Percentiles rank a stretch among this genome's conserved stretches.
Conservation (phyloP, 169 alveolate species). For the Plasmodium billcollinsi region DNA sequence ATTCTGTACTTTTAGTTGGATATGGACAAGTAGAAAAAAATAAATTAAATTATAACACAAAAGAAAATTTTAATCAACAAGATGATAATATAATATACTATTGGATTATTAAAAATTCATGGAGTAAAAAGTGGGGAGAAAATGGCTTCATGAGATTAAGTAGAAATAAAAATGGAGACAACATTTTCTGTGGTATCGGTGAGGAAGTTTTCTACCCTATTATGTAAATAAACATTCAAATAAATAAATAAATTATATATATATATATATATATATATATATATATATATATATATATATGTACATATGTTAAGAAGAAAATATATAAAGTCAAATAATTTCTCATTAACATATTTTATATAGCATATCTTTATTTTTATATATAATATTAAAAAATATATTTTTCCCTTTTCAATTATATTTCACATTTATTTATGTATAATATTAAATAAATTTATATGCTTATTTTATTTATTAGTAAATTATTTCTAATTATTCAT, state of each 20-base stretch:
- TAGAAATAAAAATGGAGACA: conserved; percentile 60
- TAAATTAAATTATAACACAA: conserved; percentile 12
- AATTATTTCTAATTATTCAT: no score
- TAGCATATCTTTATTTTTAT: no score
- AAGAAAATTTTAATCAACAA: neutral
- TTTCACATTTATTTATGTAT: no score
- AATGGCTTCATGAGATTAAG: conserved; percentile 87
- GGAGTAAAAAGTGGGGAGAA: conserved; percentile 92
- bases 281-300: conserved; percentile 5
- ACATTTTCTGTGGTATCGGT: conserved; percentile 67
- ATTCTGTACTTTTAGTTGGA: conserved; percentile 90
- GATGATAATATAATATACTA: conserved; percentile 73
- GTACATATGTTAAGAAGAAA: no score
- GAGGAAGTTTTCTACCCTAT: conserved; percentile 54
- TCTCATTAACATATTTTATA: no score
- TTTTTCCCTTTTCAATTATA: no score
- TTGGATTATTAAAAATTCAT: conserved; percentile 91
- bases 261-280: conserved; percentile 1
- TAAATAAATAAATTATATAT: neutral
- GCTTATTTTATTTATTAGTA: no score
- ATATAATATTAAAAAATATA: no score
- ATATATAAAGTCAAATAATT: no score
- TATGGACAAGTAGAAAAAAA: conserved; percentile 80
- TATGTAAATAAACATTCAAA: conserved; percentile 7
- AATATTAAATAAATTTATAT: no score